Percentiles rank a stretch among this genome's conserved stretches.
phyloP scores from a whole-genome alignment of 805 yeast genomes.

The Wickerhamiella sergipiensis region DNA sequence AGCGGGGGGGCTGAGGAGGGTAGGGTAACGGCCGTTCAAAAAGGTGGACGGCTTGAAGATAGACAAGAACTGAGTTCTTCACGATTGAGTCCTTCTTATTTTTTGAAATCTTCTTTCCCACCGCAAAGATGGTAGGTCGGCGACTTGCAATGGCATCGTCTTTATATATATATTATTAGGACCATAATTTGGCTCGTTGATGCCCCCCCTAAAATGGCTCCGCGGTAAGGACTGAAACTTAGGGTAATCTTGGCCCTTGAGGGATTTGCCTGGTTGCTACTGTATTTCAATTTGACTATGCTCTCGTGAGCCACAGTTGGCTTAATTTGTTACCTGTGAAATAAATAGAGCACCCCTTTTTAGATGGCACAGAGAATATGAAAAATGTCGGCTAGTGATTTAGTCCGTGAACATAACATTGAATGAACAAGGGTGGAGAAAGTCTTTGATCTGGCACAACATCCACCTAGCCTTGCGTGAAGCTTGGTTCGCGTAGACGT shows the following conservation, averaged over 20 bases:
- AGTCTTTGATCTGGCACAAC: constrained; percentile 7
- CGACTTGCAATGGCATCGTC: background rate
- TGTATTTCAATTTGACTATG: no score
- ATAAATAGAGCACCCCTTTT: no score
- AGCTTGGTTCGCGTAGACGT: background rate
- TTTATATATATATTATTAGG: no score
- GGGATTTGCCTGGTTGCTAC: background rate
- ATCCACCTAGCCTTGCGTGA: background rate
- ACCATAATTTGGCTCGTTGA: background rate
- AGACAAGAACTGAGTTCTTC: no score
- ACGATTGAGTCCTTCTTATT: no score
- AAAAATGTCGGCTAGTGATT: constrained; percentile 10
- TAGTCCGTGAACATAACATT: constrained; percentile 9
- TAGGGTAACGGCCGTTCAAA: background rate
- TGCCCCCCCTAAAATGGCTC: background rate
- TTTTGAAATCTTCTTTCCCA: no score
- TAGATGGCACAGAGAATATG: no score
- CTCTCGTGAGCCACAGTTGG: no score
- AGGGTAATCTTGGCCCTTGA: background rate
- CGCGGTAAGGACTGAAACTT: background rate
- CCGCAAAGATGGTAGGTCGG: no score
- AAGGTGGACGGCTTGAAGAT: no score
- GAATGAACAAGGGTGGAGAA: constrained; percentile 11
- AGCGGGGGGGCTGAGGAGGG: background rate
- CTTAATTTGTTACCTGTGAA: no score